A percentile compares a stretch with the other conserved stretches of the same genome.
Conservation (phyloP, 306 rosid genomes). For the Sesbania bispinosa region DNA sequence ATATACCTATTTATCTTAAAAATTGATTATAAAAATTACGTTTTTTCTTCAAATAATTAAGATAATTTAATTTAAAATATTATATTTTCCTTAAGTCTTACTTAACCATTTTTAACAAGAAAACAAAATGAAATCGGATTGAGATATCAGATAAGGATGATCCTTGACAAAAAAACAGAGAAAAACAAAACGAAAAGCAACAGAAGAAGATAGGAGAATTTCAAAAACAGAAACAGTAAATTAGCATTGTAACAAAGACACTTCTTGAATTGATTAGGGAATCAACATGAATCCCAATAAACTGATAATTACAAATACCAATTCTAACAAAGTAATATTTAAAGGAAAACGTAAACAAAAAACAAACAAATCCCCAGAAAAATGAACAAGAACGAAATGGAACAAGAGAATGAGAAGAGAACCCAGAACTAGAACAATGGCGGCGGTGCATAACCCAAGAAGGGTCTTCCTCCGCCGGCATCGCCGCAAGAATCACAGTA, state of each 20-base stretch:
- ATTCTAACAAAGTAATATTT: not conserved
- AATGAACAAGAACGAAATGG: not conserved
- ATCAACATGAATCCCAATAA: slow-evolving; percentile 12
- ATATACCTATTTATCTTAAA: too few species aligned
- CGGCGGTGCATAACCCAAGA: slow-evolving; percentile 44
- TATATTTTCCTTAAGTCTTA: too few species aligned
- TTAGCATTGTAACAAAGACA: not conserved
- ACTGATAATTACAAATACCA: slow-evolving; percentile 5
- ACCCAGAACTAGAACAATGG: slow-evolving; percentile 26
- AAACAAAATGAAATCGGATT: not conserved
- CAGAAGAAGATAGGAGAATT: not conserved
- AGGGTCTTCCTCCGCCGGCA: slow-evolving; percentile 34
- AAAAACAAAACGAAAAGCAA: not conserved
- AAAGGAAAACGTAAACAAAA: not conserved
- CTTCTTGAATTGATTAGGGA: not conserved
- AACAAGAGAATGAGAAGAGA: not conserved
- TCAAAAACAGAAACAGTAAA: not conserved
- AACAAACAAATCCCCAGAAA: slow-evolving; percentile 20
- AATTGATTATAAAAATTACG: too few species aligned
- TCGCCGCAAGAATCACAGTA: slow-evolving; percentile 47
- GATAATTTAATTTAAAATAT: too few species aligned
- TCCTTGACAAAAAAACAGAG: not conserved
- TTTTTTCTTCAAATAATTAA: too few species aligned
- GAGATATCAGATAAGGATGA: not conserved
- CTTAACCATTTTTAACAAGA: too few species aligned